Evolutionary conservation across 2,329 filamentous ascomycete genomes (phyloP), one percentile per base, ranked within the genome.

Genomic region (Colletotrichum somersetense): DNA sequence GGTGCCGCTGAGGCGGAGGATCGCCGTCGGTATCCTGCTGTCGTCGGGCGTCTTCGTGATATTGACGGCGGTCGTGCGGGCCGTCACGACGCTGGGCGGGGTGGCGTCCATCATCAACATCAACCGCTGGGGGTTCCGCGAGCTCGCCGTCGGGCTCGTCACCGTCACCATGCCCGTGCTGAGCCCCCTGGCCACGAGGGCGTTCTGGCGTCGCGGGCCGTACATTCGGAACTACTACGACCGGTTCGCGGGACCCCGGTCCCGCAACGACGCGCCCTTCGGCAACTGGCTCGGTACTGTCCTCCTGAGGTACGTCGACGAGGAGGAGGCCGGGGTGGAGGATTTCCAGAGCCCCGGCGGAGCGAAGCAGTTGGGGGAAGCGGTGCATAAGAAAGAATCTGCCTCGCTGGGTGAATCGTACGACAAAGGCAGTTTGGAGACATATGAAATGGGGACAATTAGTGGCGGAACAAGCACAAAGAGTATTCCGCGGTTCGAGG

Each of bases 1-100:
- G 5, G 69, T 76, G 0, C 62, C 71, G 3, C 52, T 73, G 11
- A 55, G 58, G 11, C 71, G 73, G 30, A 75, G 75, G 23, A 55
- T 78, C 1, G 74, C 74, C 16, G 74, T 79, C 8, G 69, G 74
- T 1, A 46, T 78, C 1, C 69, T 78, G 5, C 67, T 79, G 2
- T 77, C 74, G 6, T 78, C 76, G 0, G 77, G 76, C 11, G 23
- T 78, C 5, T 79, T 79, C 62, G 66, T 79, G 44, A 78, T 79
- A 23, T 75, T 74, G 3, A 77, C 77, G 0, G 77, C 77, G 0
- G 59, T 79, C 20, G 66, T 78, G 4, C 74, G 77, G 1, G 77
- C 76, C 0, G 56, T 73, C 2, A 63, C 74, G 5, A 79, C 77
- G 0, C 72, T 79, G 14, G 50, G 57, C 2, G 75, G 75, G 0